These are phyloP conservation scores for Coemansia sp. DNA, from an alignment of 192 early-diverging fungal genomes.

Conservation along the genomic window DNA sequence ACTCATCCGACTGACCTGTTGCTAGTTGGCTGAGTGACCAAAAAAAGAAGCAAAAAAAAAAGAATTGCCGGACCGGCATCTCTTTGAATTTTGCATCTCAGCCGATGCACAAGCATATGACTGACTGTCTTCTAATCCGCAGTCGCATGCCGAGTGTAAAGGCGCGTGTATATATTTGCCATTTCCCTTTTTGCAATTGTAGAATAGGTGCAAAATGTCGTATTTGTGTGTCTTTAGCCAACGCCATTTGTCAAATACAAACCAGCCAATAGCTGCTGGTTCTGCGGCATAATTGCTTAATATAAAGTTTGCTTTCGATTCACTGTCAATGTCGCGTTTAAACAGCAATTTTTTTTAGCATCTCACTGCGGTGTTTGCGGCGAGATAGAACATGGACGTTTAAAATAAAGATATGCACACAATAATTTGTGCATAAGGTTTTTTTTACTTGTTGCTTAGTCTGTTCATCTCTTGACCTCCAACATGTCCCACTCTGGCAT, in stretches of 20 bases:
- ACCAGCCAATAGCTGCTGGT: not conserved
- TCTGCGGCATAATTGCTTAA: not conserved
- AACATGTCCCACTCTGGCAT: constrained; percentile 1
- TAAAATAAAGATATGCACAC: constrained; percentile 9
- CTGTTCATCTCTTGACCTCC: constrained; percentile 1
- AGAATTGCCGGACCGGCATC: too few relatives aligned
- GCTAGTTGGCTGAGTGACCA: too few relatives aligned
- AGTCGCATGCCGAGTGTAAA: not conserved
- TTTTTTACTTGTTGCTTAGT: not conserved
- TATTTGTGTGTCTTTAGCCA: not conserved
- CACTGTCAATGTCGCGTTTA: not conserved
- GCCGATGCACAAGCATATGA: too few relatives aligned
- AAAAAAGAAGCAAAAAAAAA: too few relatives aligned
- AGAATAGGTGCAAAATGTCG: not conserved
- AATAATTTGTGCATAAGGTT: constrained; percentile 16
- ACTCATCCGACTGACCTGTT: too few relatives aligned
- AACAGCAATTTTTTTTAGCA: not conserved
- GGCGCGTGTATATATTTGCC: not conserved
- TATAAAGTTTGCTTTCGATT: not conserved
- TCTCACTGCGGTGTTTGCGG: not conserved
- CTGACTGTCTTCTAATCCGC: too few relatives aligned
- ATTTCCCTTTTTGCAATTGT: constrained; percentile 5
- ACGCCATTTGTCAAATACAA: not conserved
- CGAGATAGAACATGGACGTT: not conserved
- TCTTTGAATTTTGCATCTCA: too few relatives aligned